Base-by-base conservation (phyloP, 1,284 basidiomycete genomes). In the Melanopsichium pennsylvanicum region DNA sequence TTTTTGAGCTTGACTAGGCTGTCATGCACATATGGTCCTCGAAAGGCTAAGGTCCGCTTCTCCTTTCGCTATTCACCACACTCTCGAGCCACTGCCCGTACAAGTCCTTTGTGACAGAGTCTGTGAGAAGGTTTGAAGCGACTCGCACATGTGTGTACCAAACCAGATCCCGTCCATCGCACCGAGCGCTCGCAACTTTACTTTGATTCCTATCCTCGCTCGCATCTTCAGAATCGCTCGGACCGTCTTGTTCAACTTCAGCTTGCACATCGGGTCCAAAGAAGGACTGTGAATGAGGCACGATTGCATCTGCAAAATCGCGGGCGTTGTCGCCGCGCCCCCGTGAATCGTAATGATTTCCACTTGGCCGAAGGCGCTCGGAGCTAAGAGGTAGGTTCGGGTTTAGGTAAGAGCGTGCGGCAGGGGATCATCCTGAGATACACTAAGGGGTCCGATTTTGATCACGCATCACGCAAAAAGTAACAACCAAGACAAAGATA, bases 341-440 rank as follows among this genome's bases (percentile, higher is more conserved):
- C n/a, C 57, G 18, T 67, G 63, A 4, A 67, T 23, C 31, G 57
- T 46, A 21, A 67, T 49, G 41, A 61, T 47, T 23, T 47, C 56
- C 8, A 42, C 58, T 16, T 40, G 32, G 34, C 35, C 50, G 2
- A 19, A 21, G 13, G 39, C 4, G 19, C 29, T 29, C 0, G 47
- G 56, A 6, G 18, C 10, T 9, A 31, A 32, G 21, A 52, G 49
- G 22, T 51, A 51, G 21, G 49, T 60, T 23, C 48, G 31, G 3
- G 37, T 46, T 7, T 4, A 26, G 10, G 49, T 60, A n/a, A 60
- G 56, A 6, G 42, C 37, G 37, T 64, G 60, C 19, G 60, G 55
- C 7, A 54, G 47, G 1, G 61, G 61, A 18, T 52, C 61, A 13
- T 58, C 48, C 61, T 56, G 59, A 9, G 43, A 34, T 10, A 33